phyloP scores from a whole-genome alignment of 2,329 filamentous ascomycete species.

The Teratosphaeria viscida region DNA sequence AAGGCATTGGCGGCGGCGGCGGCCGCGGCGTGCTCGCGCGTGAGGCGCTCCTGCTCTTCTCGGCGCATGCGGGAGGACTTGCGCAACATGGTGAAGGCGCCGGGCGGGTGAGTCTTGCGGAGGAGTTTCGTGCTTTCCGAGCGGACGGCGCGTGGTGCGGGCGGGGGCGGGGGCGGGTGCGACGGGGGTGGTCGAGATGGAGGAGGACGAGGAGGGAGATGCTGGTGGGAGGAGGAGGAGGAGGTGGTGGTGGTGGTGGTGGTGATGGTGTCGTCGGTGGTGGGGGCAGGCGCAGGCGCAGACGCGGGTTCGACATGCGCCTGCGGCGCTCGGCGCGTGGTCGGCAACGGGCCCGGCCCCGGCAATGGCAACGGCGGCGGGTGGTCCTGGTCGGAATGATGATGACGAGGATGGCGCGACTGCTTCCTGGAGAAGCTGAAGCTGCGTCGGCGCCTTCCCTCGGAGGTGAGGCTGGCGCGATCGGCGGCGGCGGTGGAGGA shows the following conservation, averaged over 20 bases:
- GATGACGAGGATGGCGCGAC: not conserved
- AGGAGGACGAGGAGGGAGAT: not conserved
- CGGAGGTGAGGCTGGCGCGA: not conserved
- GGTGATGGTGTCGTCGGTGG: too few relatives aligned
- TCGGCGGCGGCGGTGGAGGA: not conserved
- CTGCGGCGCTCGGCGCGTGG: conserved; percentile 5
- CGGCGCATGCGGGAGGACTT: conserved; percentile 27
- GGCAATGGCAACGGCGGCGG: too few relatives aligned
- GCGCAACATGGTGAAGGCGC: conserved; percentile 19
- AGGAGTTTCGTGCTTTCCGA: not conserved
- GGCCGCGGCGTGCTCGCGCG: not conserved
- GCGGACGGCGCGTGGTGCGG: not conserved
- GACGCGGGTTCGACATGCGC: conserved; percentile 1
- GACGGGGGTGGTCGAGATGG: not conserved
- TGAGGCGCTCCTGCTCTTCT: conserved; percentile 8
- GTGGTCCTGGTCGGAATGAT: too few relatives aligned
- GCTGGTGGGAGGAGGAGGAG: too few relatives aligned
- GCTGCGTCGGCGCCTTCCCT: not conserved
- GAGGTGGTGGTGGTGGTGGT: too few relatives aligned
- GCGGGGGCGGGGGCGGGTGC: not conserved
- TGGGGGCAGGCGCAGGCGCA: too few relatives aligned
- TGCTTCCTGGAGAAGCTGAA: not conserved
- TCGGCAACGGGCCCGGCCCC: conserved; percentile 1
- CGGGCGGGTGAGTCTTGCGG: not conserved
- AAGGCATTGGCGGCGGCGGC: conserved; percentile 28